Evolutionary conservation across 1,284 basidiomycete genomes (phyloP).

Genomic region (Puccinia polysora): DNA sequence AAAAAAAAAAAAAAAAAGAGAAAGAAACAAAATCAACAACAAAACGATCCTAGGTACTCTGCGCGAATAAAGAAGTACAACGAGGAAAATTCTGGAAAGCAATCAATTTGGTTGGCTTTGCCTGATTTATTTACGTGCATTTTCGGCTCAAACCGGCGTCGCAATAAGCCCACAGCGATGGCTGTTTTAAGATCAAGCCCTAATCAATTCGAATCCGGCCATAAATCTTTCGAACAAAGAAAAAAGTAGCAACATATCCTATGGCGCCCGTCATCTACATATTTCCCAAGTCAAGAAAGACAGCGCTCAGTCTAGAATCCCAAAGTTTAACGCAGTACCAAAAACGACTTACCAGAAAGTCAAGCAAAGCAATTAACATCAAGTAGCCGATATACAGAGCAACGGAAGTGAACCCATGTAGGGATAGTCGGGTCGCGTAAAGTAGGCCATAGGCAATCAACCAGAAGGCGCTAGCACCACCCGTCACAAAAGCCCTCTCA

Average conservation of each 20-base stretch:
- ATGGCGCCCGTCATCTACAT: constrained; percentile 63
- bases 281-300: no score
- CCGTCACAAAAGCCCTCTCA: constrained; percentile 90
- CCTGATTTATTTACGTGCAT: no score
- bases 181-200: no score
- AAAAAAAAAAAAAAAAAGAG: no score
- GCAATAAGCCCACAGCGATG: no score
- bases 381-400: constrained; percentile 89
- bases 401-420: constrained; percentile 77
- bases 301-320: no score
- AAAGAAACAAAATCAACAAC: no score
- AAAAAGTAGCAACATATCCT: constrained; percentile 79
- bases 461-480: constrained; percentile 91
- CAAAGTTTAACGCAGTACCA: constrained; percentile 51
- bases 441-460: constrained; percentile 67
- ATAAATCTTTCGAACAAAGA: constrained; percentile 76
- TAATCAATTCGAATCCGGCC: constrained; percentile 60
- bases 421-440: constrained; percentile 74
- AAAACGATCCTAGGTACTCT: no score
- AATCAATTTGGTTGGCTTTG: no score
- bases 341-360: constrained; percentile 80
- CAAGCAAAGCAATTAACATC: constrained; percentile 71
- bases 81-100: no score
- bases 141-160: no score
- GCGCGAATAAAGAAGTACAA: no score